Evolutionary conservation across 2,329 filamentous ascomycete genomes (phyloP).

Genomic region (Exophiala mesophila): DNA sequence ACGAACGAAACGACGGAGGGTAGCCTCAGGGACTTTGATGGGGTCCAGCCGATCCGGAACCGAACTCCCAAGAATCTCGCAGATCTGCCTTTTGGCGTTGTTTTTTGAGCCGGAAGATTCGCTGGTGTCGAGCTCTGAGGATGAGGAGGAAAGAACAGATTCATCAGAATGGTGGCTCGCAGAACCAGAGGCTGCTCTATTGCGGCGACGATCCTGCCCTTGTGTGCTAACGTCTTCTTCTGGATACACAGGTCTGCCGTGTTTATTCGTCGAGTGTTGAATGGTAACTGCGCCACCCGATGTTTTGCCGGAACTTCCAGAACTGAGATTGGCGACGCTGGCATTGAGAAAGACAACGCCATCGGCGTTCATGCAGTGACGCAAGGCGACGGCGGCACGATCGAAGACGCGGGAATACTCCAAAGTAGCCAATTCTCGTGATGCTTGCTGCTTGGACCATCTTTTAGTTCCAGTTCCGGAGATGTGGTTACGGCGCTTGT

Average conservation of each 20-base stretch:
- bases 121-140: slow-evolving; percentile 9
- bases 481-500: not conserved
- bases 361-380: slow-evolving; percentile 39
- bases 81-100: slow-evolving; percentile 29
- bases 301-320: slow-evolving; percentile 7
- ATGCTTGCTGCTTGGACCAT: slow-evolving; percentile 4
- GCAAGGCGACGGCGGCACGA: slow-evolving; percentile 42
- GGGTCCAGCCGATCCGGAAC: slow-evolving; percentile 5
- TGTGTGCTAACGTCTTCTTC: not conserved
- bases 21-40: slow-evolving; percentile 34
- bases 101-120: slow-evolving; percentile 1
- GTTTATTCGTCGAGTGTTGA: slow-evolving; percentile 9
- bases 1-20: slow-evolving; percentile 40
- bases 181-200: not conserved
- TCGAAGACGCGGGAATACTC: slow-evolving; percentile 32
- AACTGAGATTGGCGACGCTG: slow-evolving; percentile 19
- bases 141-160: slow-evolving; percentile 3
- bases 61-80: slow-evolving; percentile 11
- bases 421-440: slow-evolving; percentile 3
- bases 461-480: not conserved
- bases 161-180: slow-evolving; percentile 1
- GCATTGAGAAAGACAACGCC: slow-evolving; percentile 34
- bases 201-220: not conserved
- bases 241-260: not conserved
- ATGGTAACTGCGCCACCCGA: slow-evolving; percentile 4